phyloP scores from a whole-genome alignment of 2,329 filamentous ascomycete species.

The Colletotrichum graminicola region DNA sequence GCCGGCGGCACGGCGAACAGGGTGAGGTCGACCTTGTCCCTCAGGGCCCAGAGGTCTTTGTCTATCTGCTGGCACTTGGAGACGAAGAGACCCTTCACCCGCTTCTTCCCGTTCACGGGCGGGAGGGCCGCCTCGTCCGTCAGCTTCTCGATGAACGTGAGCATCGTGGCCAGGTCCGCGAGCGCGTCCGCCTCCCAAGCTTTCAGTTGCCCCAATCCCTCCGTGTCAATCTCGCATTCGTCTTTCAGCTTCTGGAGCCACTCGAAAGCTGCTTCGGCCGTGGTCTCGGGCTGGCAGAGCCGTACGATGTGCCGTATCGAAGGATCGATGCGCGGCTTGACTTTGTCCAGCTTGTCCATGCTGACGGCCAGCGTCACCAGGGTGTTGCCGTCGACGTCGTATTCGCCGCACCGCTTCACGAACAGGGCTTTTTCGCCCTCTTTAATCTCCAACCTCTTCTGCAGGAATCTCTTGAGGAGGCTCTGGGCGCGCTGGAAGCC shows the following conservation, averaged over 20 bases:
- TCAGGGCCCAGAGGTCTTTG: neutral
- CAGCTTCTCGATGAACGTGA: neutral
- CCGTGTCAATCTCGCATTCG: rapidly evolving
- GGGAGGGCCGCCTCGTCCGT: neutral
- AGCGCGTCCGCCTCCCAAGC: neutral
- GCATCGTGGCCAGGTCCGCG: neutral
- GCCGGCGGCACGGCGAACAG: neutral
- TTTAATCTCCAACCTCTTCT: neutral
- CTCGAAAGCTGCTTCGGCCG: neutral
- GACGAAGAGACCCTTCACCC: neutral
- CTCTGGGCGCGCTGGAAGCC: neutral
- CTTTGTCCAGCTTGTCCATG: neutral
- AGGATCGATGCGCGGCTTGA: neutral
- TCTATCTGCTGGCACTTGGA: neutral
- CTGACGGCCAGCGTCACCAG: neutral
- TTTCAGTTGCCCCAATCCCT: rapidly evolving
- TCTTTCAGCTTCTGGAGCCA: neutral
- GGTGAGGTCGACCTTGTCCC: neutral
- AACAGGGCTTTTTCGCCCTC: neutral
- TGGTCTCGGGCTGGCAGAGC: neutral
- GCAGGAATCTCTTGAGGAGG: neutral
- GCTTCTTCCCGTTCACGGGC: neutral
- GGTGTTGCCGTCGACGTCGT: neutral
- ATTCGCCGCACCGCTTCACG: neutral
- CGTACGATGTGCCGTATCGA: rapidly evolving